Percentiles rank a stretch among this genome's conserved stretches.
Conservation (phyloP, 2,329 filamentous ascomycete genomes). For the Chaetomium olivaceum region DNA sequence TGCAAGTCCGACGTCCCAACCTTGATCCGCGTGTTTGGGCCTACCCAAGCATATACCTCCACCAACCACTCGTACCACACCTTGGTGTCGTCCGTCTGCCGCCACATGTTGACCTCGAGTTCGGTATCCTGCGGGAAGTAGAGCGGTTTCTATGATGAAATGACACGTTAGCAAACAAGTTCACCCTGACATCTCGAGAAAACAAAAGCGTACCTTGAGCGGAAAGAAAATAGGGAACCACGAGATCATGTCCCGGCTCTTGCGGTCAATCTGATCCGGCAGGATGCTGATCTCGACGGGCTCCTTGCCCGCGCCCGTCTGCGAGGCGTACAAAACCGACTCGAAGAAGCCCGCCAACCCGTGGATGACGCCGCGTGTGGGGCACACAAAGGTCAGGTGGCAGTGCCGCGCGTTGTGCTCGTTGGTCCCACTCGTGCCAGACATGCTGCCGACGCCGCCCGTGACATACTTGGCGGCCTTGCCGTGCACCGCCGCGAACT, state of each 20-base stretch:
- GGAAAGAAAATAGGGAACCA: slow-evolving; percentile 99
- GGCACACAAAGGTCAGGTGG: slow-evolving; percentile 74
- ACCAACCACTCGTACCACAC: slow-evolving; percentile 99
- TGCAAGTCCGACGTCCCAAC: slow-evolving; percentile 66
- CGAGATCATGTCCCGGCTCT: slow-evolving; percentile 97
- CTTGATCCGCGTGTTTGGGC: slow-evolving; percentile 62
- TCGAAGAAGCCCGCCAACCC: slow-evolving; percentile 95
- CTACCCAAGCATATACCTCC: slow-evolving; percentile 73
- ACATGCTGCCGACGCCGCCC: slow-evolving; percentile 71
- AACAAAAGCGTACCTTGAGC: slow-evolving; percentile 66
- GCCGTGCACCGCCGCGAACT: slow-evolving; percentile 47
- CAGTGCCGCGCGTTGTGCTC: slow-evolving; percentile 87
- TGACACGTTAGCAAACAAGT: slow-evolving; percentile 1
- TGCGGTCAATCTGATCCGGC: slow-evolving; percentile 84
- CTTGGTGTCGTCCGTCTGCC: slow-evolving; percentile 89
- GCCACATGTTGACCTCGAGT: slow-evolving; percentile 90
- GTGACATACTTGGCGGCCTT: slow-evolving; percentile 61
- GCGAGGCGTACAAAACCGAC: slow-evolving; percentile 78
- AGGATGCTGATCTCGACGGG: slow-evolving; percentile 88
- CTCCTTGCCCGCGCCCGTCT: slow-evolving; percentile 41
- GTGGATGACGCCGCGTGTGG: slow-evolving; percentile 80
- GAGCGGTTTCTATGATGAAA: slow-evolving; percentile 67
- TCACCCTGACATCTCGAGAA: neutral
- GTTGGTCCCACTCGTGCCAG: slow-evolving; percentile 77
- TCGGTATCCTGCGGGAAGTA: slow-evolving; percentile 83